Conservation (phyloP, 345 rosid genomes). For the Pelargonium nanum region DNA sequence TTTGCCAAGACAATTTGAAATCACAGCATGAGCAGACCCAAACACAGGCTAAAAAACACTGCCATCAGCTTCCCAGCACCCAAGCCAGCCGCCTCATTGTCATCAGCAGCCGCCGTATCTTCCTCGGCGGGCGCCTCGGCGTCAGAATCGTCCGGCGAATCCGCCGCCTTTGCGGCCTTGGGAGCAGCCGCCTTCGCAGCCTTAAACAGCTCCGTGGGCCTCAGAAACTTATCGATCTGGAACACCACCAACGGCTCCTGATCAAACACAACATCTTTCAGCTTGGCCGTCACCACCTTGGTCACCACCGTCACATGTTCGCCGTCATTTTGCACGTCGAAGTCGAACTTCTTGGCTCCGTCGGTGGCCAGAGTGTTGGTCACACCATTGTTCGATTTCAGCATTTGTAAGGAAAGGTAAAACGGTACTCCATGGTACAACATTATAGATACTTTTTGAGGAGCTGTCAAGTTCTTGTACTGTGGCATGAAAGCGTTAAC, state of each 20-base stretch:
- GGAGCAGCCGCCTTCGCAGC: constrained; percentile 38
- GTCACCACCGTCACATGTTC: constrained; percentile 66
- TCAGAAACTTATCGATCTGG: constrained; percentile 56
- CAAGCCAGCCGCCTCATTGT: constrained; percentile 32
- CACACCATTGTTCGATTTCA: constrained; percentile 67
- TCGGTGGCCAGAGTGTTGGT: constrained; percentile 90
- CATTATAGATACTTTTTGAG: constrained; percentile 53
- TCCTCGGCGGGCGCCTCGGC: constrained; percentile 17
- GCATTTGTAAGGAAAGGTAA: constrained; percentile 50
- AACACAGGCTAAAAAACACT: constrained; percentile 26
- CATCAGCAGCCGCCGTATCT: constrained; percentile 33
- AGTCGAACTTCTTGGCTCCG: constrained; percentile 60
- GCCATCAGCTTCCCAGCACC: constrained; percentile 24
- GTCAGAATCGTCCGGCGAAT: constrained; percentile 17
- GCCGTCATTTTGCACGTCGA: constrained; percentile 67
- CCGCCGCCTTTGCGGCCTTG: constrained; percentile 17
- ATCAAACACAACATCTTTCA: constrained; percentile 57
- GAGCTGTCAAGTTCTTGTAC: constrained; percentile 58
- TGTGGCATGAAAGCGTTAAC: constrained; percentile 51
- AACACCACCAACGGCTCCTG: constrained; percentile 73
- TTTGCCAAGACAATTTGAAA: not conserved
- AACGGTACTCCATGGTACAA: constrained; percentile 74
- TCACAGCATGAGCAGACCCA: constrained; percentile 31
- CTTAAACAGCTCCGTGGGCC: constrained; percentile 74
- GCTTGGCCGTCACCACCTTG: constrained; percentile 42